Conservation (phyloP, 1,139 yeast species). For the Suhomyces bokatorum region DNA sequence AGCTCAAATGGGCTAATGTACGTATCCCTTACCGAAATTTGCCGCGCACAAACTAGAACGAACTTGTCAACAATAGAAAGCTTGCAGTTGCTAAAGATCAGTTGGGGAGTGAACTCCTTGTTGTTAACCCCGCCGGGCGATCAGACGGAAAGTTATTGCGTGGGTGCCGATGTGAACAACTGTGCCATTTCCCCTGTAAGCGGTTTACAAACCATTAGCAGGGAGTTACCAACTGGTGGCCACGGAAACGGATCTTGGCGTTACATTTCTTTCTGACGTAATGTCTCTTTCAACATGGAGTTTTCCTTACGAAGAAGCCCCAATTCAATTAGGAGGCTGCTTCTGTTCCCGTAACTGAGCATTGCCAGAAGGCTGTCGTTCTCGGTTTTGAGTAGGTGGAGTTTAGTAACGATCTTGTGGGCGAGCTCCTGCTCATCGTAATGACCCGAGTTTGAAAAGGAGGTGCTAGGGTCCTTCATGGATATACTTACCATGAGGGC, state of each 20-base stretch:
- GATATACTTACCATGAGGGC: slow-evolving; percentile 47
- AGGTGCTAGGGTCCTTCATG: slow-evolving; percentile 17
- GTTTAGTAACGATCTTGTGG: slow-evolving; percentile 68
- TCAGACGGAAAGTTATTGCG: too few relatives aligned
- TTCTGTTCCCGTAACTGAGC: slow-evolving; percentile 70
- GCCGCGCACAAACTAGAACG: too few relatives aligned
- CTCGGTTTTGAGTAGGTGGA: slow-evolving; percentile 64
- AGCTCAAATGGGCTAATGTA: background rate
- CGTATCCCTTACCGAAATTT: slow-evolving; percentile 1
- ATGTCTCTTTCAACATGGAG: slow-evolving; percentile 9
- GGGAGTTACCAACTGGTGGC: background rate
- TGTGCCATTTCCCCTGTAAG: background rate
- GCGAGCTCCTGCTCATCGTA: slow-evolving; percentile 77
- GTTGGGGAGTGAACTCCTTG: too few relatives aligned
- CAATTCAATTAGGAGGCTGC: slow-evolving; percentile 68
- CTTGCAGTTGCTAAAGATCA: too few relatives aligned
- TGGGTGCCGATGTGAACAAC: too few relatives aligned
- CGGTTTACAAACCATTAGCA: slow-evolving; percentile 1
- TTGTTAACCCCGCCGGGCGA: too few relatives aligned
- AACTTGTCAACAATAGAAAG: too few relatives aligned
- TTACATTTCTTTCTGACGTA: slow-evolving; percentile 2
- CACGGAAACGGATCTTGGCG: slow-evolving; percentile 4
- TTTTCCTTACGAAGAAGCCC: slow-evolving; percentile 54
- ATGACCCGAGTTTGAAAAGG: slow-evolving; percentile 49
- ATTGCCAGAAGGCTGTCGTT: slow-evolving; percentile 69